A percentile compares a stretch with the other conserved stretches of the same genome.
phyloP scores from a whole-genome alignment of 768 basidiomycete genomes.

The Steccherinum ochraceum region DNA sequence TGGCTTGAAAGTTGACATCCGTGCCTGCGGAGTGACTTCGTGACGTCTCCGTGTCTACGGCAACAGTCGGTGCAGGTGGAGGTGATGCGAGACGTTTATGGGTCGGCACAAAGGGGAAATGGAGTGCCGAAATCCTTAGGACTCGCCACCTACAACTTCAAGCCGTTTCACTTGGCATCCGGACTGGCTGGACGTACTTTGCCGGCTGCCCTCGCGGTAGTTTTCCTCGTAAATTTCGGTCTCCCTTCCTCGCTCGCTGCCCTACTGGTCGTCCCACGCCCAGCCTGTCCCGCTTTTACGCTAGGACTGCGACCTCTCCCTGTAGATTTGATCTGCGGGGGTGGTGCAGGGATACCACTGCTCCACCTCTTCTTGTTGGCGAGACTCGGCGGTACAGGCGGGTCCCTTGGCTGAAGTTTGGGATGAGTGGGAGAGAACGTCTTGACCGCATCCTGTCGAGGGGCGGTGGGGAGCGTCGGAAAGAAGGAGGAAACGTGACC shows the following conservation, averaged over 20 bases:
- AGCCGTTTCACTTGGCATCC: not conserved
- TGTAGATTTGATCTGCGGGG: not conserved
- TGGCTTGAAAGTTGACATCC: not conserved
- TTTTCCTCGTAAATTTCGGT: not conserved
- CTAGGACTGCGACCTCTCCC: not conserved
- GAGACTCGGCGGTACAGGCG: conserved; percentile 10
- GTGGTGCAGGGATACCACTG: not conserved
- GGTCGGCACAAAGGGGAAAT: no score
- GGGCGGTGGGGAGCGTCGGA: not conserved
- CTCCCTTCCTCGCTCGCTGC: not conserved
- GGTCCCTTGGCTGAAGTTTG: conserved; percentile 8
- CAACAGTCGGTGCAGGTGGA: no score
- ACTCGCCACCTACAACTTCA: not conserved
- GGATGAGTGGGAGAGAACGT: conserved; percentile 19
- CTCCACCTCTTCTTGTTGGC: conserved; percentile 9
- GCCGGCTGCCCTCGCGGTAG: not conserved
- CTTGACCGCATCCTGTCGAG: conserved; percentile 2
- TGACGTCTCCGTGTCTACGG: not conserved
- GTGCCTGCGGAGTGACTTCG: not conserved
- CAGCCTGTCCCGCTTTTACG: not conserved
- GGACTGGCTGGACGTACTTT: no score
- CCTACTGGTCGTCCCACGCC: not conserved
- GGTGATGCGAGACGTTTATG: no score
- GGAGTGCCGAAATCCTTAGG: no score
- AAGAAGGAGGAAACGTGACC: not conserved